phyloP scores from a whole-genome alignment of 2,329 filamentous ascomycete genomes.

The Diaporthe australafricana region DNA sequence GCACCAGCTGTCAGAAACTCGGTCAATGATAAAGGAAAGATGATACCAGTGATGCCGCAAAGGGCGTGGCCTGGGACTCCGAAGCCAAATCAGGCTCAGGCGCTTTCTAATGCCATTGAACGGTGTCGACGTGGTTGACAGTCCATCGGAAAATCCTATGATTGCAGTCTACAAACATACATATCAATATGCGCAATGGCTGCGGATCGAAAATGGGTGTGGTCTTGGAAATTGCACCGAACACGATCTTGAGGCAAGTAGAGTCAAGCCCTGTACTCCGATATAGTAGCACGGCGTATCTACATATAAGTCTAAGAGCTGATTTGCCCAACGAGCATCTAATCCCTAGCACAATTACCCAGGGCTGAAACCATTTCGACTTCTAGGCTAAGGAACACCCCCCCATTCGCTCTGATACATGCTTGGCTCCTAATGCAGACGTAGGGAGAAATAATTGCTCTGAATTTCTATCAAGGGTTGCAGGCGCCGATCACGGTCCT shows the following conservation, averaged over 20 bases:
- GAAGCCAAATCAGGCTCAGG: no score
- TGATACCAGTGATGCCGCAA: no score
- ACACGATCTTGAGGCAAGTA: background rate
- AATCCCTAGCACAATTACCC: background rate
- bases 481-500: background rate
- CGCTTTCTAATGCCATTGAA: no score
- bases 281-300: slow-evolving; percentile 6
- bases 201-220: background rate
- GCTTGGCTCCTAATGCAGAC: no score
- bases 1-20: no score
- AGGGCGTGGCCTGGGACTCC: no score
- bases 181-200: no score
- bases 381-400: background rate
- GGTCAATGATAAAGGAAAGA: no score
- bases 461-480: background rate
- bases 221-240: no score
- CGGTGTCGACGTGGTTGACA: no score
- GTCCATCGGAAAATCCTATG: no score
- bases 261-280: background rate
- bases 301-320: slow-evolving; percentile 6
- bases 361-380: background rate
- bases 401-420: background rate
- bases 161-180: background rate
- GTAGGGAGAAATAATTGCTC: background rate
- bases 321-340: background rate